A percentile compares a stretch with the other conserved stretches of the same genome.
Conservation (phyloP, 169 alveolate species). For the Cardiosporidium cionae region DNA sequence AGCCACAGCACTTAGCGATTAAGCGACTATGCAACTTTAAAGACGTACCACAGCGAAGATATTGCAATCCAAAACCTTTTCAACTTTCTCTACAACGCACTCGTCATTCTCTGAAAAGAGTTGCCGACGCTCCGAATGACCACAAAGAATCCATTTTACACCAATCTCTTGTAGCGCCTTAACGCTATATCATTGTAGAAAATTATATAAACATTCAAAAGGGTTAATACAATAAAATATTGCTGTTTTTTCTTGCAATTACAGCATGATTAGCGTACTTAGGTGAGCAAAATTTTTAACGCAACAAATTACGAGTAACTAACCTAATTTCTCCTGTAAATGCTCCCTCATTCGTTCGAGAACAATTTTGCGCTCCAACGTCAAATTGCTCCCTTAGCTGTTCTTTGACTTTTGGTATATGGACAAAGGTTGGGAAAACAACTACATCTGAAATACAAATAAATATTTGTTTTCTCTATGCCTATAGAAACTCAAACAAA, state of each 20-base stretch:
- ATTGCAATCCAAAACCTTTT: constrained; percentile 48
- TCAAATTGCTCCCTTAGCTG: constrained; percentile 50
- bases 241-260: too few relatives aligned
- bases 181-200: too few relatives aligned
- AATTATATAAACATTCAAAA: too few relatives aligned
- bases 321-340: constrained; percentile 90
- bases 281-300: too few relatives aligned
- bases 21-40: not conserved
- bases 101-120: constrained; percentile 86
- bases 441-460: constrained; percentile 55
- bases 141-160: constrained; percentile 86
- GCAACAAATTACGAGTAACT: not conserved
- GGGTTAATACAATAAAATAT: too few relatives aligned
- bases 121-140: constrained; percentile 96
- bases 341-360: constrained; percentile 89
- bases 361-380: constrained; percentile 85
- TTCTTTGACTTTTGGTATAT: constrained; percentile 61
- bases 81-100: constrained; percentile 86
- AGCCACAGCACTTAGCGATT: not conserved
- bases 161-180: constrained; percentile 84
- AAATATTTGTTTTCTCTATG: too few relatives aligned
- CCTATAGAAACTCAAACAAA: too few relatives aligned
- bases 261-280: too few relatives aligned
- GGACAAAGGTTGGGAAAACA: constrained; percentile 78
- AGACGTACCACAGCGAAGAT: not conserved